Percentiles rank a stretch among this genome's conserved stretches.
Conservation (phyloP, 441 rosid species). For the Jatropha multifida region DNA sequence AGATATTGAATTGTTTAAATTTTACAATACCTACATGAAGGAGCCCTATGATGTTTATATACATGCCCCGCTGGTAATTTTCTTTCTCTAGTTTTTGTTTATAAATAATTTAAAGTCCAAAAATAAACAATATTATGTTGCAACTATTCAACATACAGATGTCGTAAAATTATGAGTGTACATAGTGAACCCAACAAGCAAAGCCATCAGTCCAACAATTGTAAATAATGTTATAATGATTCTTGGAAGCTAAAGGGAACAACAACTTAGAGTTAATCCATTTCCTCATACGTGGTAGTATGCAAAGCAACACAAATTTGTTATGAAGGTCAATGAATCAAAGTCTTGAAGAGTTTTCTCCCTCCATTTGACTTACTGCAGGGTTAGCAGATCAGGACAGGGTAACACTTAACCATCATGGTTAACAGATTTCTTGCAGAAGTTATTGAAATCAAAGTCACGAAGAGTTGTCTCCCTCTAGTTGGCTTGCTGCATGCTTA, state of each 20-base stretch:
- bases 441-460: background rate
- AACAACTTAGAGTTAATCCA: background rate
- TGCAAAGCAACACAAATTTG: background rate
- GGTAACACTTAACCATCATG: background rate
- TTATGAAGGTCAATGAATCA: background rate
- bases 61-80: background rate
- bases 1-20: background rate
- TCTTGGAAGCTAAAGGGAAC: background rate
- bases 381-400: background rate
- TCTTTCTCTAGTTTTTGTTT: background rate
- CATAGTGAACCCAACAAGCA: background rate
- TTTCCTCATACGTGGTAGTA: background rate
- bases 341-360: background rate
- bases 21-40: background rate
- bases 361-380: background rate
- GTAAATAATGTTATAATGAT: background rate
- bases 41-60: background rate
- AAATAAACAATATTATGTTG: background rate
- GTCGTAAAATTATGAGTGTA: too few relatives aligned
- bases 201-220: background rate
- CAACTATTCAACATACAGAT: background rate
- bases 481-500: background rate
- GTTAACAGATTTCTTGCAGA: background rate
- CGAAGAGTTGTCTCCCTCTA: background rate
- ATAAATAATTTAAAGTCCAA: background rate